A percentile compares a stretch with the other conserved stretches of the same genome.
Evolutionary conservation across 495 filamentous ascomycete species (phyloP).

Genomic region (Penicillium waksmanii): DNA sequence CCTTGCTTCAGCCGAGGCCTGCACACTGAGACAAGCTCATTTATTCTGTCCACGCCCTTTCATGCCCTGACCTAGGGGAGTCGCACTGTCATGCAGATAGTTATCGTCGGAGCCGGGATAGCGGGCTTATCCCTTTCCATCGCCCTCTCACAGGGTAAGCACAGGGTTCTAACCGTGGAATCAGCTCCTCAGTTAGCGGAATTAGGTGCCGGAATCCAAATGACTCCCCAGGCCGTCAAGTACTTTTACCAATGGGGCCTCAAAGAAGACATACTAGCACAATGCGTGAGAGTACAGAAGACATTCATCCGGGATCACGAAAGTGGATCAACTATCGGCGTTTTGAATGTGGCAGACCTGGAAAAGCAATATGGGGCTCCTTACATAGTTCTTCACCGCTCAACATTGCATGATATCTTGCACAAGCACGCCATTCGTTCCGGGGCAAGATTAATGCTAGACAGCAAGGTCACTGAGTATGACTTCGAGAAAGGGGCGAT

Average conservation of each 20-base stretch:
- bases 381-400: conserved; percentile 10
- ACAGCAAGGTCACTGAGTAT: conserved; percentile 3
- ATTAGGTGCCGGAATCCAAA: conserved; percentile 10
- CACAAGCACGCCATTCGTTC: conserved; percentile 6
- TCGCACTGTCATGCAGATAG: conserved; percentile 1
- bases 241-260: conserved; percentile 11
- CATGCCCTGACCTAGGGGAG: too few species aligned
- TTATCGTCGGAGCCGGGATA: conserved; percentile 10
- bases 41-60: too few species aligned
- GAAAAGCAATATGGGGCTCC: conserved; percentile 8
- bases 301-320: background rate
- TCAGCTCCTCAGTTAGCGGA: conserved; percentile 5
- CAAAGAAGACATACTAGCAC: conserved; percentile 4
- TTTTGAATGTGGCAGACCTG: conserved; percentile 2
- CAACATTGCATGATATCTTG: conserved; percentile 6
- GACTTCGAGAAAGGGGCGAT: conserved; percentile 9
- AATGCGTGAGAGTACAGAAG: background rate
- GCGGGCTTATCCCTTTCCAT: conserved; percentile 6
- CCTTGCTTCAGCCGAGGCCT: too few species aligned
- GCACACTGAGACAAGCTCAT: too few species aligned
- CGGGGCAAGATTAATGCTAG: background rate
- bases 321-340: background rate
- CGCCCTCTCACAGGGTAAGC: background rate
- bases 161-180: background rate
- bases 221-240: conserved; percentile 10